Conservation (phyloP, 1,139 yeast genomes). For the Taphrina pruni region DNA sequence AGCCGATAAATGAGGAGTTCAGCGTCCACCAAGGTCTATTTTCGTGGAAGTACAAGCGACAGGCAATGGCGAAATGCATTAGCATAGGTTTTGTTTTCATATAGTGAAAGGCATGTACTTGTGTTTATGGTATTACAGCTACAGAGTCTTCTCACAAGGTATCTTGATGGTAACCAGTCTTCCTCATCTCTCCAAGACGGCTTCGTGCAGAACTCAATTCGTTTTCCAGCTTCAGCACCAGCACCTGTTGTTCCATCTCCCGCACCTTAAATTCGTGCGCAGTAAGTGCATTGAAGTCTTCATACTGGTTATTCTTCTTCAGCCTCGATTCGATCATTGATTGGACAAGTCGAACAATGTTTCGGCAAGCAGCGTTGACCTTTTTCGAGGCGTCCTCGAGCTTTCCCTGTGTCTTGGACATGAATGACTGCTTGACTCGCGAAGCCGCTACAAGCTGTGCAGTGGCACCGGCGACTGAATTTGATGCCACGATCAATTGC, state of each 20-base stretch:
- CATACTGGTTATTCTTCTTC: conserved; percentile 53
- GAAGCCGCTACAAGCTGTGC: conserved; percentile 94
- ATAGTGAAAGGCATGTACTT: too few species aligned
- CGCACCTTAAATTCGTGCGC: conserved; percentile 83
- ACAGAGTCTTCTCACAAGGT: conserved; percentile 1
- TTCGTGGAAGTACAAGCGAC: background rate
- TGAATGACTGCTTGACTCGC: conserved; percentile 79
- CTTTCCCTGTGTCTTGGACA: conserved; percentile 76
- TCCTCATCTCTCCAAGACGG: conserved; percentile 82
- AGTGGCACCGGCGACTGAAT: conserved; percentile 90
- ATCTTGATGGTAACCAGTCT: conserved; percentile 53
- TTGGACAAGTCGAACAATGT: conserved; percentile 73
- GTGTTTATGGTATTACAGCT: background rate
- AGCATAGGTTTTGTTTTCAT: background rate
- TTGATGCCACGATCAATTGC: conserved; percentile 85
- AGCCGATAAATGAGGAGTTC: conserved; percentile 38
- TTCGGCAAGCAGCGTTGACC: conserved; percentile 76
- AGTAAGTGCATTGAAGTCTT: conserved; percentile 72
- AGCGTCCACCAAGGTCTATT: too few species aligned
- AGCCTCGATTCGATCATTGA: conserved; percentile 57
- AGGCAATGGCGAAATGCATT: background rate
- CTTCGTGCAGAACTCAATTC: conserved; percentile 74
- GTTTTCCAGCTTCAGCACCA: conserved; percentile 81
- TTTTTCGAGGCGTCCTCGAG: conserved; percentile 72
- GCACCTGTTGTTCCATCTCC: conserved; percentile 94